Base-by-base conservation (phyloP, 768 basidiomycete species). In the Lyophyllum decastes region DNA sequence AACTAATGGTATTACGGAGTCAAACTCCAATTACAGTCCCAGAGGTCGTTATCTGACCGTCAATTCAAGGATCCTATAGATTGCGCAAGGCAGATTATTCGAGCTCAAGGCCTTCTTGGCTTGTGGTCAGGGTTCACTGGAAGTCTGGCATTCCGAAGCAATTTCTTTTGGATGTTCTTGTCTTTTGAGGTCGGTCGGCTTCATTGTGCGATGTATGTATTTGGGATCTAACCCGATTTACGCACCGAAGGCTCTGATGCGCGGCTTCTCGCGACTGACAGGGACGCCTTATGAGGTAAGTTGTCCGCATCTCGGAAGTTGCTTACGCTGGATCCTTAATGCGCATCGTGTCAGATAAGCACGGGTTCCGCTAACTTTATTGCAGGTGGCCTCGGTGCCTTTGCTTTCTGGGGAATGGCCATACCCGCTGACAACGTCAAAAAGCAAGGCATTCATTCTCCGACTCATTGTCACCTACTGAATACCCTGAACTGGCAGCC, bases 361-460 rank as follows among this genome's bases (percentile, higher is more conserved):
- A 82, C 80, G 21, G 84, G 84, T 7, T 66, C 77, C 10, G 82
- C 87, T 6, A 87, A 84, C 66, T 88, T 89, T 69, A 66, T 87
- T 14, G 81, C 88, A 11, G 88, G 88, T 26, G 87, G 87, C 9
- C 71, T 85, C 27, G 83, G 73, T 40, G 80, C 84, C 4, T 85
- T 89, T 64, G 76, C 76, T 22, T 90, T 83, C 69, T 90, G 88
- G 88, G 74, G 75, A 22, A 81, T 85, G 76, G 86, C 82, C 22
- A 87, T 89, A 61, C 88, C 90, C 3, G 80, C 86, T 54, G 92
- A 94, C 72, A 91, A 91, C 68, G 76, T 92, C 59, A 94, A 94
- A 73, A 93, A 91, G 90, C 90, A 65, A 57, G 78, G 71, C 47
- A 46, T 43, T 48, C 25, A 38, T 54, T 45, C 22, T 47, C 48